Conservation (phyloP, 257 asterid species). For the Echium plantagineum region DNA sequence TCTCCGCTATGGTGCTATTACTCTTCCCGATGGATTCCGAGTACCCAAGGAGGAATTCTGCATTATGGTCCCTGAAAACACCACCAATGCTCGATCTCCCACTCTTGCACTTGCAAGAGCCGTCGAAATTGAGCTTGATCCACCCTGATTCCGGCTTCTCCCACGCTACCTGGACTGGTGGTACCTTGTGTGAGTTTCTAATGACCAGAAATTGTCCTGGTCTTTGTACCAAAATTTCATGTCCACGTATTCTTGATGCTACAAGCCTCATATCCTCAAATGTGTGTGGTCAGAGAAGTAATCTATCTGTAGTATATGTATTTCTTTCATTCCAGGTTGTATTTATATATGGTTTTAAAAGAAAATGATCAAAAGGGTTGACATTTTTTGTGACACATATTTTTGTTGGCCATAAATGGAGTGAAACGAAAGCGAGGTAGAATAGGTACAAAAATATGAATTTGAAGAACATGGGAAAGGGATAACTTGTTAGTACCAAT, state of each 20-base stretch:
- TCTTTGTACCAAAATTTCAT: conserved; percentile 8
- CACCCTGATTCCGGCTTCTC: conserved; percentile 49
- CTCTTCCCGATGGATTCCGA: conserved; percentile 52
- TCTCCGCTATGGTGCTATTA: conserved; percentile 56
- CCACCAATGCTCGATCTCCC: conserved; percentile 70
- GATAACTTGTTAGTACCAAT: conserved; percentile 5
- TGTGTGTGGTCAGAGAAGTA: no score
- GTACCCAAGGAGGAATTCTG: conserved; percentile 53
- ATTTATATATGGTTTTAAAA: neutral
- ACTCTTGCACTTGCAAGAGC: conserved; percentile 58
- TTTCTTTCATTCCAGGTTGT: neutral
- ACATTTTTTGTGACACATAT: neutral
- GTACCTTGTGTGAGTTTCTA: conserved; percentile 34
- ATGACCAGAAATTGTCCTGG: conserved; percentile 18
- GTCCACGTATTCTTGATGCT: conserved; percentile 21
- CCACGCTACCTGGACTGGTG: conserved; percentile 39
- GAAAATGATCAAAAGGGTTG: neutral
- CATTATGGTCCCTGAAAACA: conserved; percentile 51
- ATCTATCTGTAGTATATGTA: neutral
- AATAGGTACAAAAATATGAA: conserved; percentile 8
- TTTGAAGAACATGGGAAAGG: conserved; percentile 15
- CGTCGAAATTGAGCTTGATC: conserved; percentile 72
- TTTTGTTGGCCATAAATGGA: conserved; percentile 11
- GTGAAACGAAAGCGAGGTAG: conserved; percentile 32
- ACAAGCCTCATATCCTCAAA: conserved; percentile 13